Conservation (phyloP, 495 filamentous ascomycete species). For the Hyaloscypha bicolor region DNA sequence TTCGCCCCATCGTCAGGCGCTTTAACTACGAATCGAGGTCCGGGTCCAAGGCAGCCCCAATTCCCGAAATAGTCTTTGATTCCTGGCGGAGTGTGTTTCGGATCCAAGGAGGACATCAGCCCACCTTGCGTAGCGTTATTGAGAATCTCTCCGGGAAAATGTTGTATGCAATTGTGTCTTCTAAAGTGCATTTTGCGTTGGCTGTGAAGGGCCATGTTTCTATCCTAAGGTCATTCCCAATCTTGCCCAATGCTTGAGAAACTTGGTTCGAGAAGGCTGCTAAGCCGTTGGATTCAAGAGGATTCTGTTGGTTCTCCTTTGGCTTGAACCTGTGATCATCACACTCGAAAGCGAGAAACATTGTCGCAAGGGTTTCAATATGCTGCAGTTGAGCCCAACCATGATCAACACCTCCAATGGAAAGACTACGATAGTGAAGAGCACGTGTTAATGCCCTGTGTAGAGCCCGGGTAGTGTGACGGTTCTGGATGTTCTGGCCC, state of each 20-base stretch:
- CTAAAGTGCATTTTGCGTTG: neutral
- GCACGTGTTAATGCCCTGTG: constrained; percentile 24
- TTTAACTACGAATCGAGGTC: too few species aligned
- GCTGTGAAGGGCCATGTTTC: neutral
- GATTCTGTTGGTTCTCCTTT: neutral
- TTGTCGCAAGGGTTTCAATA: neutral
- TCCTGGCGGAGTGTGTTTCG: too few species aligned
- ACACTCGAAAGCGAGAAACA: neutral
- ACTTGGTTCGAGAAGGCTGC: neutral
- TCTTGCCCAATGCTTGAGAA: neutral
- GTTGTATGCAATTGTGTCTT: neutral
- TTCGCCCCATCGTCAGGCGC: too few species aligned
- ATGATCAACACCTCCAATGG: neutral
- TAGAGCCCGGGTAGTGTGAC: constrained; percentile 5
- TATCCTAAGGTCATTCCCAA: neutral
- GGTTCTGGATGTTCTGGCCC: neutral
- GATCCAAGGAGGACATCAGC: neutral
- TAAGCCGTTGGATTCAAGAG: neutral
- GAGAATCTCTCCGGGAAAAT: neutral
- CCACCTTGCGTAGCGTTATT: neutral
- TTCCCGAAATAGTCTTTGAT: too few species aligned
- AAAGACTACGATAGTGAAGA: constrained; percentile 20
- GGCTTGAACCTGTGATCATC: neutral
- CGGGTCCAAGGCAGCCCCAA: too few species aligned
- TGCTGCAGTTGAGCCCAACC: constrained; percentile 4